Conservation (phyloP, 148 eudicot genomes). For the Spergularia marina region DNA sequence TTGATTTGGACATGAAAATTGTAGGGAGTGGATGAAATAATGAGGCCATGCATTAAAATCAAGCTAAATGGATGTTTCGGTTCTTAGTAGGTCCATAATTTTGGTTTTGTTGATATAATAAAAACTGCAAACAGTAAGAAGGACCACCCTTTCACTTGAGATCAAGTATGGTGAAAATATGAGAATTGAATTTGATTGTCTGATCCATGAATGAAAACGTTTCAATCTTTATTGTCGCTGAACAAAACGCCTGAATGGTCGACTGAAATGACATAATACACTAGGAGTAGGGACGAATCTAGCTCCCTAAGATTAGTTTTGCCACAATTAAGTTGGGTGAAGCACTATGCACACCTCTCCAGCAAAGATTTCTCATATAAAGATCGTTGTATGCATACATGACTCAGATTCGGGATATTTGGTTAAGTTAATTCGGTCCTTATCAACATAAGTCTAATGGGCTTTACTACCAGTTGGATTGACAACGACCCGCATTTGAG, state of each 20-base stretch:
- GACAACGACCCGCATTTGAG: no score
- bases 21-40: conserved; percentile 11
- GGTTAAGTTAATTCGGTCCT: no score
- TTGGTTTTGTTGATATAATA: conserved; percentile 19
- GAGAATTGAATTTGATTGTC: conserved; percentile 22
- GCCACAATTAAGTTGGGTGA: neutral
- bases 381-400: no score
- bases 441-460: no score
- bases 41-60: conserved; percentile 7
- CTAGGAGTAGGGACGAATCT: neutral
- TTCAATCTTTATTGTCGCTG: conserved; percentile 3
- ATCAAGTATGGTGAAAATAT: conserved; percentile 28
- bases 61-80: conserved; percentile 19
- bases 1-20: neutral
- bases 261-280: neutral
- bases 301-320: no score
- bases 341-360: neutral
- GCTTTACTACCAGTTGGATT: no score
- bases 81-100: conserved; percentile 20
- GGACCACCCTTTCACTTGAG: conserved; percentile 28
- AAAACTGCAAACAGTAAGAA: conserved; percentile 10
- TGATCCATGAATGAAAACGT: conserved; percentile 16
- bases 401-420: no score
- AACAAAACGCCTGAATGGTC: neutral
- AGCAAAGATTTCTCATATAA: no score